Conservation (phyloP, 805 yeast species). For the Candida sanyiensis region DNA sequence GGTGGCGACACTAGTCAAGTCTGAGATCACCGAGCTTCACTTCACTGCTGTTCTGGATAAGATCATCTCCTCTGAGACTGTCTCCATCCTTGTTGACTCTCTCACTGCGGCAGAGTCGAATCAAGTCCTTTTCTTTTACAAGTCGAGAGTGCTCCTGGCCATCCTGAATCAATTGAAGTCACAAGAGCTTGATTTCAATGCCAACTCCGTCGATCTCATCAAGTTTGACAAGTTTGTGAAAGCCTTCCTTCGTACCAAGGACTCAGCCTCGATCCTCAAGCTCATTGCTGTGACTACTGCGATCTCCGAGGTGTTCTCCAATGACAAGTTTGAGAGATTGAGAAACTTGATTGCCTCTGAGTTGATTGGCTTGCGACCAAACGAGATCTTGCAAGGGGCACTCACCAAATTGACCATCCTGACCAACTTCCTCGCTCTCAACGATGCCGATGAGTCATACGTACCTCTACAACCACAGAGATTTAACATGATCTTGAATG, state of each 20-base stretch:
- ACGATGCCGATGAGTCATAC: constrained; percentile 24
- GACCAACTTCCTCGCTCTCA: constrained; percentile 32
- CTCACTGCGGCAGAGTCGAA: constrained; percentile 1
- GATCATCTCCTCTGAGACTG: background rate
- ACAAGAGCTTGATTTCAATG: constrained; percentile 6
- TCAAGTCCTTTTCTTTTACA: constrained; percentile 26
- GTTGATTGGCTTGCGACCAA: constrained; percentile 46
- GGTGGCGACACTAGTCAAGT: background rate
- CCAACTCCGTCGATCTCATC: background rate
- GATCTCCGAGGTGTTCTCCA: constrained; percentile 31
- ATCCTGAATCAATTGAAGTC: constrained; percentile 30
- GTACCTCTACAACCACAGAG: constrained; percentile 59
- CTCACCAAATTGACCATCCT: constrained; percentile 43
- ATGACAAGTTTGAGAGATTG: constrained; percentile 40
- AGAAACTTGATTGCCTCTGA: constrained; percentile 64
- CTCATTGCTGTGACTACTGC: constrained; percentile 31
- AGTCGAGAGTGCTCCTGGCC: constrained; percentile 30
- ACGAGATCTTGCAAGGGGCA: constrained; percentile 39
- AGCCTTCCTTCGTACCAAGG: constrained; percentile 30
- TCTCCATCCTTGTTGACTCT: constrained; percentile 3
- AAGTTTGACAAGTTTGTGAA: constrained; percentile 30
- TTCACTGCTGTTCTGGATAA: background rate
- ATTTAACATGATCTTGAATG: constrained; percentile 52
- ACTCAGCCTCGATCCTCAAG: constrained; percentile 22
- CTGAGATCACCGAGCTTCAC: background rate